phyloP scores from a whole-genome alignment of 2,329 filamentous ascomycete species.

The Penicillium sp. region DNA sequence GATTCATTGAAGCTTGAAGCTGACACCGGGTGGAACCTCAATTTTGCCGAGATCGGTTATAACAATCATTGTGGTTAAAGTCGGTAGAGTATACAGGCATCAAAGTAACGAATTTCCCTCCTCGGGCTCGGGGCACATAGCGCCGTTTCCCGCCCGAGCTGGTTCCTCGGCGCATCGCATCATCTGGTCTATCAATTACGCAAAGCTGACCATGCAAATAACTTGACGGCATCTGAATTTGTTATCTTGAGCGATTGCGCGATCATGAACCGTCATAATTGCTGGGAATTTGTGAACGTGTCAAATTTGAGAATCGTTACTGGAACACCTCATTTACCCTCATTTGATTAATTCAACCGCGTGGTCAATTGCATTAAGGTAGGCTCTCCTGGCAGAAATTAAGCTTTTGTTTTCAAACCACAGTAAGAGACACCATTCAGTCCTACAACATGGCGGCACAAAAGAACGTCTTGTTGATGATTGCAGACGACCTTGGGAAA shows the following conservation, averaged over 20 bases:
- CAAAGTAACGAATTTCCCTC: neutral
- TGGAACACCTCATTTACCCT: neutral
- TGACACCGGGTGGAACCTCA: neutral
- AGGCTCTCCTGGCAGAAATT: neutral
- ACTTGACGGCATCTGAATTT: too few species aligned
- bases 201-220: neutral
- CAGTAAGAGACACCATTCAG: neutral
- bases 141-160: neutral
- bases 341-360: neutral
- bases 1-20: too few species aligned
- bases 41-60: neutral
- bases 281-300: neutral
- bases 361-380: neutral
- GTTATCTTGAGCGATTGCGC: neutral
- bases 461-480: conserved; percentile 48
- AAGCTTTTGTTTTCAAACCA: neutral
- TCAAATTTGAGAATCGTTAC: neutral
- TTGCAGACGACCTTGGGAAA: conserved; percentile 54
- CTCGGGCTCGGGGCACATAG: neutral
- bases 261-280: neutral
- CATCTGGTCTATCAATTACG: neutral
- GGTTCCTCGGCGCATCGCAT: neutral
- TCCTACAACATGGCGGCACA: neutral
- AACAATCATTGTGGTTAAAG: neutral
- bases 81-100: neutral